Percentiles rank a stretch among this genome's conserved stretches.
These are phyloP conservation scores for Morella rubra DNA, from an alignment of 306 rosid genomes.

Conservation along the genomic window DNA sequence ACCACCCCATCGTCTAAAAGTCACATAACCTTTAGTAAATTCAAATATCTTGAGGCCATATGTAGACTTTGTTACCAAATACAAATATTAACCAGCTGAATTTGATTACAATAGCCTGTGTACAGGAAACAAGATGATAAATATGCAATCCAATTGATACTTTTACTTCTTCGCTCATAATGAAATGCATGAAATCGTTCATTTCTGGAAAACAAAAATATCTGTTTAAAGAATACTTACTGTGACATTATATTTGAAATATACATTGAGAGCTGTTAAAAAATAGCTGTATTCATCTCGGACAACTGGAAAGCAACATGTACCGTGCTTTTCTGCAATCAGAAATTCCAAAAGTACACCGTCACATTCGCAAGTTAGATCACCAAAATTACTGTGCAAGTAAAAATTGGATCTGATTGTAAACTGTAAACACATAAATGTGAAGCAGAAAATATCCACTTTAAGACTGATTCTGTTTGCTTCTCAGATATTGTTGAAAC, in stretches of 20 bases:
- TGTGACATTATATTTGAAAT: constrained; percentile 85
- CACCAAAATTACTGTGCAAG: background rate
- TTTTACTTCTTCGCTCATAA: background rate
- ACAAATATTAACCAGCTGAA: background rate
- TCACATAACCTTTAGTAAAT: background rate
- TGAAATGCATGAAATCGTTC: constrained; percentile 18
- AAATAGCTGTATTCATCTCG: constrained; percentile 77
- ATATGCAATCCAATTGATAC: too few relatives aligned
- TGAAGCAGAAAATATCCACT: too few relatives aligned
- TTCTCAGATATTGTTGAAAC: too few relatives aligned
- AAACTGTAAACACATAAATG: background rate
- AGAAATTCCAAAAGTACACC: background rate
- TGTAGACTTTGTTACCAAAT: too few relatives aligned
- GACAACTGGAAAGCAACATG: constrained; percentile 74
- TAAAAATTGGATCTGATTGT: background rate
- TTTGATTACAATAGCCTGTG: background rate
- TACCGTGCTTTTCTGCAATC: constrained; percentile 93
- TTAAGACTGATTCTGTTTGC: too few relatives aligned
- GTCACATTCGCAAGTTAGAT: background rate
- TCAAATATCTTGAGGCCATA: background rate
- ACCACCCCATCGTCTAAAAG: background rate
- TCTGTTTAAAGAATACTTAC: constrained; percentile 48
- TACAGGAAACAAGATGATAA: too few relatives aligned
- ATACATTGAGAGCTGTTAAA: constrained; percentile 63
- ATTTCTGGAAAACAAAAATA: background rate